A percentile compares a stretch with the other conserved stretches of the same genome.
These are phyloP conservation scores for Solanum hybrid DNA, from an alignment of 305 asterid species.

Conservation along the genomic window DNA sequence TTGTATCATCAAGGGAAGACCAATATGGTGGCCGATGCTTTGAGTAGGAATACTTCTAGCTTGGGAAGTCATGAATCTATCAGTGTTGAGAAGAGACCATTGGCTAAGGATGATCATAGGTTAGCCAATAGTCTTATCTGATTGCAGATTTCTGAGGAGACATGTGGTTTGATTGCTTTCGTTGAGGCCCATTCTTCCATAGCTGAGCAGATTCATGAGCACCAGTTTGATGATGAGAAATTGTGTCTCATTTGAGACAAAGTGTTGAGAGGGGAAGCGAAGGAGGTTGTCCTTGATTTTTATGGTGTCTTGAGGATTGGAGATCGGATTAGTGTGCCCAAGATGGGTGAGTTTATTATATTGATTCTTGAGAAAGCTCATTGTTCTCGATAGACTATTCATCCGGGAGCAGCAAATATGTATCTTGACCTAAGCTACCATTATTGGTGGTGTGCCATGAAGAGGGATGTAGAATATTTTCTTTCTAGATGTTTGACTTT, in stretches of 20 bases:
- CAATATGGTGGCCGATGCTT: background rate
- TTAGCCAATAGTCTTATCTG: background rate
- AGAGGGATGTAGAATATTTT: background rate
- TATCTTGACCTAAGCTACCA: background rate
- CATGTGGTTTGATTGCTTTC: background rate
- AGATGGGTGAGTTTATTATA: background rate
- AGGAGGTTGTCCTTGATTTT: background rate
- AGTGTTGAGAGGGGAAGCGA: background rate
- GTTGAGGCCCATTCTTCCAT: background rate
- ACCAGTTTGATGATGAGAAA: background rate
- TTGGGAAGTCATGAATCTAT: background rate
- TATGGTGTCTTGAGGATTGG: background rate
- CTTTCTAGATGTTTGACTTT: background rate
- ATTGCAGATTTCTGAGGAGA: no score
- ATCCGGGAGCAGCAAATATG: background rate
- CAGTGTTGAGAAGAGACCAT: background rate
- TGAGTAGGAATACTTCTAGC: background rate
- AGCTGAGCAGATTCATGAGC: background rate
- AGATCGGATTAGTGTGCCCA: background rate
- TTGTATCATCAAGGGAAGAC: background rate
- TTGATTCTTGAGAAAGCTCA: background rate
- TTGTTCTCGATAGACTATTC: background rate
- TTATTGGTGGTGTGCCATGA: background rate
- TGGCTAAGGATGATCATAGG: background rate
- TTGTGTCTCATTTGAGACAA: background rate